Evolutionary conservation across 257 asterid species (phyloP), one percentile per base, ranked within the genome.

Genomic region (Solanum pennellii): DNA sequence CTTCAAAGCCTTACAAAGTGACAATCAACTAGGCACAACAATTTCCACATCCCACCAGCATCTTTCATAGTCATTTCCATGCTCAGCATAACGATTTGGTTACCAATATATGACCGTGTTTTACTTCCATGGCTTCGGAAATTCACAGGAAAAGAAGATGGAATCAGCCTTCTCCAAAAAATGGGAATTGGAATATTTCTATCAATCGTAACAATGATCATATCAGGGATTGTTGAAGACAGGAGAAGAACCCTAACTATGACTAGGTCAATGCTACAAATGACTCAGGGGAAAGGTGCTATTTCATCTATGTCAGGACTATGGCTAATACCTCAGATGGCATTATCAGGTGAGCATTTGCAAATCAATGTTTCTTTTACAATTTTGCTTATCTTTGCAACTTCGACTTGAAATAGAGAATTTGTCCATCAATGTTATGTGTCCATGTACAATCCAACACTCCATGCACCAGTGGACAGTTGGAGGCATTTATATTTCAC

Each of bases 41-140:
- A 56, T 2, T 84, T 91, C 88, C 59, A 86, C n/a, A 85, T 91
- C 83, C 93, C 93, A 9, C 91, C 93, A 47, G 91, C 93, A 59
- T 86, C 91, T 33, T 89, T 88, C 59, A 16, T 3, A 52, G 82
- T 86, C 25, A 82, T 91, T 79, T 45, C 86, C 82, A 91, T 89
- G 91, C 31, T 89, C 47, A 33, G 89, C 82, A 90, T 89, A 8
- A 69, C 87, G 6, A 80, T 89, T 41, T 91, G 89, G 91, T 59
- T 91, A 31, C 90, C 91, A 5, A 85, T 89, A 20, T 91, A 91
- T 9, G 91, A 91, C n/a, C 86, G 90, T 31, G 20, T 91, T 29
- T 3, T 91, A 45, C 79, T 89, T 29, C 93, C 93, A 18, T 37
- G 59, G 20, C 87, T 85, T 47, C 62, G 88, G 27, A 83, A 82